These are phyloP conservation scores for Suhomyces prunicola DNA, from an alignment of 805 yeast genomes.

Conservation along the genomic window DNA sequence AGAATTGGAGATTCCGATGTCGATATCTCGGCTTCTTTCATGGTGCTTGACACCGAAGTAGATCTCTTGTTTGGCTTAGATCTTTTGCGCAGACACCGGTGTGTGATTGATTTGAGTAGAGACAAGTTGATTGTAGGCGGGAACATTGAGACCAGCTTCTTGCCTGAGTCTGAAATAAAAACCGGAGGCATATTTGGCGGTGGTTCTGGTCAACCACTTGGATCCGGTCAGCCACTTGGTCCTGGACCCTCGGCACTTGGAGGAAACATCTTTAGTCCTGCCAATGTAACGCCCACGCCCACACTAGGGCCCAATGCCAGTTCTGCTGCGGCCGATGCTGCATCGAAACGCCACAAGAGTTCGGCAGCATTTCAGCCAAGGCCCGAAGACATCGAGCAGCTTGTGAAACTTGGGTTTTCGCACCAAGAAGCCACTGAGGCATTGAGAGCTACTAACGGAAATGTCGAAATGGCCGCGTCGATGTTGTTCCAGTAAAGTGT, in stretches of 20 bases:
- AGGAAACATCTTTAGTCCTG: conserved; percentile 27
- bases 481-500: conserved; percentile 47
- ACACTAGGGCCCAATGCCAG: conserved; percentile 3
- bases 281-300: conserved; percentile 17
- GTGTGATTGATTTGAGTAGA: conserved; percentile 67
- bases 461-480: conserved; percentile 85
- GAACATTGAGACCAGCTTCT: conserved; percentile 67
- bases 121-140: conserved; percentile 65
- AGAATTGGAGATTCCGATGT: conserved; percentile 56
- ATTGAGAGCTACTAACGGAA: conserved; percentile 63
- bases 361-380: conserved; percentile 6
- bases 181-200: conserved; percentile 15
- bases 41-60: conserved; percentile 57
- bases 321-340: conserved; percentile 8
- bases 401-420: conserved; percentile 70
- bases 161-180: conserved; percentile 69
- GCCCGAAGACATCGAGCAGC: conserved; percentile 26
- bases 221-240: conserved; percentile 8
- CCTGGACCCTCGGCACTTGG: conserved; percentile 25
- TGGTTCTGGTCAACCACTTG: conserved; percentile 11
- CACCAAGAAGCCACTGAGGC: conserved; percentile 64
- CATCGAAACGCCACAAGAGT: conserved; percentile 9
- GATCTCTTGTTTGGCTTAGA: conserved; percentile 87
- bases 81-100: conserved; percentile 84
- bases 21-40: conserved; percentile 41